Conservation (phyloP, 139 green algal species). For the Nannochloris sp. region DNA sequence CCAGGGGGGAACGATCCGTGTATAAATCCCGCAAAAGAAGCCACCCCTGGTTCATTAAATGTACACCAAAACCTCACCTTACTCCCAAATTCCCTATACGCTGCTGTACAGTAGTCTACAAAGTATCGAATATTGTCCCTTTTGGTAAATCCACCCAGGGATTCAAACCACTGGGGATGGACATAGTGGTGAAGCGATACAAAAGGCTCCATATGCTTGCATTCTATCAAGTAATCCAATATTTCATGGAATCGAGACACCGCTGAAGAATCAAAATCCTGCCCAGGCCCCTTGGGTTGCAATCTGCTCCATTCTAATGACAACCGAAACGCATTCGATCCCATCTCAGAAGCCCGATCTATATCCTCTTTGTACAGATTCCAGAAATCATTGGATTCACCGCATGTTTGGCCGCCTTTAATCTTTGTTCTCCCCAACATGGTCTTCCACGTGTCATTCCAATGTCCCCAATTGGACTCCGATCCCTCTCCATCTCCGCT, state of each 20-base stretch:
- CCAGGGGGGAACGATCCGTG: conserved; percentile 59
- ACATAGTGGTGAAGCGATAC: conserved; percentile 78
- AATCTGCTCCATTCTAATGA: conserved; percentile 76
- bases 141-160: conserved; percentile 58
- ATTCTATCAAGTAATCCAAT: conserved; percentile 24
- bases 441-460: conserved; percentile 8
- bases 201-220: conserved; percentile 52
- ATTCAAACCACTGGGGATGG: conserved; percentile 76
- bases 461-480: conserved; percentile 24
- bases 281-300: conserved; percentile 31
- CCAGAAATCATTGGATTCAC: conserved; percentile 59
- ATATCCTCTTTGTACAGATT: conserved; percentile 57
- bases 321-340: conserved; percentile 64
- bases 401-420: conserved; percentile 2
- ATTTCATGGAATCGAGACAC: conserved; percentile 46
- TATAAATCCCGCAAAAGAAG: conserved; percentile 56
- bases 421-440: conserved; percentile 9
- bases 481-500: conserved; percentile 9
- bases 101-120: conserved; percentile 47
- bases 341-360: conserved; percentile 31
- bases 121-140: conserved; percentile 70
- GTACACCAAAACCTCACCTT: conserved; percentile 63
- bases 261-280: conserved; percentile 47
- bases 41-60: conserved; percentile 76
- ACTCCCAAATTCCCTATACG: conserved; percentile 50